phyloP scores from a whole-genome alignment of 2,329 filamentous ascomycete species.

The Lasiodiplodia citricola region DNA sequence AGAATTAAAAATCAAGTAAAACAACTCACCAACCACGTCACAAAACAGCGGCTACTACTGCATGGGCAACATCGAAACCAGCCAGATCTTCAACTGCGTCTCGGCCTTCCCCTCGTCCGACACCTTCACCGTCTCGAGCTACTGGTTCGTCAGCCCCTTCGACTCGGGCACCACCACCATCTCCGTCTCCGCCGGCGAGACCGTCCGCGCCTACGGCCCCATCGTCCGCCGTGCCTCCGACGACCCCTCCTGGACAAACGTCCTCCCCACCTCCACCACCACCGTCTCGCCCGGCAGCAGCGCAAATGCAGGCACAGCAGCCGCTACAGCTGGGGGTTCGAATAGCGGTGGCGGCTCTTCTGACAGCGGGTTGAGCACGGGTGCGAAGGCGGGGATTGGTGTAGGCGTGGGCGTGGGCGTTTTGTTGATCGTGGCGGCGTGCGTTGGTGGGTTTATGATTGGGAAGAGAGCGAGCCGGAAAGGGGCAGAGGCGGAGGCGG shows the following conservation, averaged over 20 bases:
- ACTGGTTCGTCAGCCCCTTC: background rate
- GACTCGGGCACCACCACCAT: background rate
- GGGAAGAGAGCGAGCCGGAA: background rate
- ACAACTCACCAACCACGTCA: background rate
- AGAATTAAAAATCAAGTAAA: background rate
- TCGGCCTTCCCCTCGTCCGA: background rate
- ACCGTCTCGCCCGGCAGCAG: background rate
- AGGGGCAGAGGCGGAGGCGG: background rate
- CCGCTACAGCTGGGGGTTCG: background rate
- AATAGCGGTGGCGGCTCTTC: background rate
- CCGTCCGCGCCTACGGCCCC: constrained; percentile 11
- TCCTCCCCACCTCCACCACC: background rate
- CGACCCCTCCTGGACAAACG: background rate
- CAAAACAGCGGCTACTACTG: constrained; percentile 1
- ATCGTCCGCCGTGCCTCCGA: background rate
- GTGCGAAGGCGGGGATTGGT: background rate
- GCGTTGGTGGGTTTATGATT: background rate
- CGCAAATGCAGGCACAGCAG: background rate
- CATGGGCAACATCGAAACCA: background rate
- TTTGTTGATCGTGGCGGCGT: background rate
- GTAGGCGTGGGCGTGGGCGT: background rate
- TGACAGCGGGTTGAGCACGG: background rate
- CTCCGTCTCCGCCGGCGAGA: background rate
- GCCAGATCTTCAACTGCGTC: background rate
- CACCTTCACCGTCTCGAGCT: background rate